These are phyloP conservation scores for Striga hermonthica DNA, from an alignment of 305 asterid species.

Conservation along the genomic window DNA sequence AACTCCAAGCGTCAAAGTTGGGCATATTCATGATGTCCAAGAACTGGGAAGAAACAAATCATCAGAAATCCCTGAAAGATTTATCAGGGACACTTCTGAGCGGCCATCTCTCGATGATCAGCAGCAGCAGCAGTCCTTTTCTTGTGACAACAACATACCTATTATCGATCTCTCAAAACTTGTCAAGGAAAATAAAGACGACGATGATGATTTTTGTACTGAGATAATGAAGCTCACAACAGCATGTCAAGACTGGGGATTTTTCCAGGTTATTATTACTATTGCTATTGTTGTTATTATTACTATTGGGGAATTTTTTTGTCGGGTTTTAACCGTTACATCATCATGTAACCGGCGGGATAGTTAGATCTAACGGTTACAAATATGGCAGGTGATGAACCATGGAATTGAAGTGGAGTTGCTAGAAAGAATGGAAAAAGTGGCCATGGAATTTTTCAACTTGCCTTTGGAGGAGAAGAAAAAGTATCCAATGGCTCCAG, in stretches of 20 bases:
- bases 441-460: conserved; percentile 73
- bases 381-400: conserved; percentile 65
- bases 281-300: too few species aligned
- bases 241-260: conserved; percentile 92
- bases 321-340: too few species aligned
- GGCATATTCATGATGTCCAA: conserved; percentile 91
- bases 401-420: conserved; percentile 72
- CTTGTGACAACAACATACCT: conserved; percentile 46
- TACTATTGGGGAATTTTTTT: too few species aligned
- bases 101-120: conserved; percentile 47
- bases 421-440: conserved; percentile 64
- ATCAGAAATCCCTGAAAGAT: conserved; percentile 66
- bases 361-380: too few species aligned
- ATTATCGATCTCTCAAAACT: conserved; percentile 72
- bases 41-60: conserved; percentile 58
- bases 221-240: conserved; percentile 56
- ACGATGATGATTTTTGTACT: conserved; percentile 49
- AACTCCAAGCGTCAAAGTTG: conserved; percentile 51
- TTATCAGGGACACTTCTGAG: conserved; percentile 60
- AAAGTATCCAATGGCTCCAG: conserved; percentile 86
- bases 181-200: conserved; percentile 41
- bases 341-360: too few species aligned
- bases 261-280: conserved; percentile 62
- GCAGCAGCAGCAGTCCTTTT: conserved; percentile 27
- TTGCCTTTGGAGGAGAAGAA: conserved; percentile 91